Evolutionary conservation across 2,329 filamentous ascomycete species (phyloP), one percentile per base, ranked within the genome.

Genomic region (Arthrobotrys iridis): DNA sequence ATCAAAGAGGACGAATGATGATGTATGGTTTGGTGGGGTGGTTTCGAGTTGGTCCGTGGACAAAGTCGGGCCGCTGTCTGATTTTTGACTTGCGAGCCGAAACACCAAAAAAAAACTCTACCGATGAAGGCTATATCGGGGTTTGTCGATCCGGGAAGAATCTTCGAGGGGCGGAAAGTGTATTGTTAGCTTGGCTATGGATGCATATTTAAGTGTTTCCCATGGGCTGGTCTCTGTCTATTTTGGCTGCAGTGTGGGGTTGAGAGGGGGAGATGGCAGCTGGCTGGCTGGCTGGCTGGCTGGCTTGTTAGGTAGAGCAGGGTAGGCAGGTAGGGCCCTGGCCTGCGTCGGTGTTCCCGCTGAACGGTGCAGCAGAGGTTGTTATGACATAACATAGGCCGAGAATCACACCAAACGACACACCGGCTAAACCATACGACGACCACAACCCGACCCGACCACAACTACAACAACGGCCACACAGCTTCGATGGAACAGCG

Each of bases 381-480:
- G 43, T 63, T 64, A 66, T 75, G 71, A 63, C 66, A 75, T 75
- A 66, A 62, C 57, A 65, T 66, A 52, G 63, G 30, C 63, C 71
- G 71, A 75, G 43, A 64, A 68, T 68, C 70, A 74, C 71, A 55
- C 71, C 63, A 74, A 45, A 45, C 40, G 46, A 41, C 35, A 55
- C 50, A 64, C 37, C 30, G n/a, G 24, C 37, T 41, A 55, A 60
- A 48, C 28, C 45, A 41, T 15, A 24, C n/a, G 40, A 43, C 30
- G 15, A 35, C n/a, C 35, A 22, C 33, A 15, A 20, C 13, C 46
- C 43, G 22, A 26, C 7, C 22, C 20, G 15, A 8, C 4, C 7
- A 28, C 4, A 40, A 37, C 59, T 3, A 55, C 22, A 26, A 3
- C 26, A 33, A 40, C 30, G 13, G n/a, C n/a, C n/a, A n/a, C 15